A percentile compares a stretch with the other conserved stretches of the same genome.
phyloP scores from a whole-genome alignment of 441 rosid genomes.

The Jatropha podagrica region DNA sequence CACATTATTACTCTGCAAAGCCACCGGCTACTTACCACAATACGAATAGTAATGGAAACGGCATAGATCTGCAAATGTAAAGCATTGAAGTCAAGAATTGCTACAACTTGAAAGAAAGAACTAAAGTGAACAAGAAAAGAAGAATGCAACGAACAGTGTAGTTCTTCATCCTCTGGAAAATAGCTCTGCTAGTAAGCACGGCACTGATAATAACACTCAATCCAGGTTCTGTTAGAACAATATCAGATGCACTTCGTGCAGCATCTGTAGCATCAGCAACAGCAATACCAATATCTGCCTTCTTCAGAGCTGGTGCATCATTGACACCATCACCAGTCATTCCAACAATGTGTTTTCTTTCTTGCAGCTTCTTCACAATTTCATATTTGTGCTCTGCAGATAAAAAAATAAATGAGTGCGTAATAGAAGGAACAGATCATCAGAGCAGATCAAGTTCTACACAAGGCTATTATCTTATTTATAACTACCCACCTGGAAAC shows the following conservation, averaged over 20 bases:
- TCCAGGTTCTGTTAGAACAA: constrained; percentile 91
- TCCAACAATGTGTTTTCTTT: constrained; percentile 73
- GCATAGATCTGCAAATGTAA: constrained; percentile 69
- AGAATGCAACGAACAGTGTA: constrained; percentile 57
- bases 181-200: constrained; percentile 75
- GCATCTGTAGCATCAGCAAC: constrained; percentile 93
- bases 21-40: constrained; percentile 62
- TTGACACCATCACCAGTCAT: constrained; percentile 98
- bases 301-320: constrained; percentile 91
- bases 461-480: not conserved
- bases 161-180: constrained; percentile 94
- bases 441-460: not conserved
- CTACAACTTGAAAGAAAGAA: not conserved
- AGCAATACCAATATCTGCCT: constrained; percentile 91
- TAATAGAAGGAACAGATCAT: not conserved
- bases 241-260: constrained; percentile 87
- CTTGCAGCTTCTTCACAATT: constrained; percentile 87
- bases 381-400: constrained; percentile 77
- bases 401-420: not conserved
- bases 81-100: not conserved
- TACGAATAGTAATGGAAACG: constrained; percentile 94
- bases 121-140: constrained; percentile 10
- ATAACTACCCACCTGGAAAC: constrained; percentile 62
- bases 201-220: constrained; percentile 85
- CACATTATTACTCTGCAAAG: not conserved